A percentile compares a stretch with the other conserved stretches of the same genome.
Conservation (phyloP, 23 red algal genomes). For the Cyanidioschyzon merolae region DNA sequence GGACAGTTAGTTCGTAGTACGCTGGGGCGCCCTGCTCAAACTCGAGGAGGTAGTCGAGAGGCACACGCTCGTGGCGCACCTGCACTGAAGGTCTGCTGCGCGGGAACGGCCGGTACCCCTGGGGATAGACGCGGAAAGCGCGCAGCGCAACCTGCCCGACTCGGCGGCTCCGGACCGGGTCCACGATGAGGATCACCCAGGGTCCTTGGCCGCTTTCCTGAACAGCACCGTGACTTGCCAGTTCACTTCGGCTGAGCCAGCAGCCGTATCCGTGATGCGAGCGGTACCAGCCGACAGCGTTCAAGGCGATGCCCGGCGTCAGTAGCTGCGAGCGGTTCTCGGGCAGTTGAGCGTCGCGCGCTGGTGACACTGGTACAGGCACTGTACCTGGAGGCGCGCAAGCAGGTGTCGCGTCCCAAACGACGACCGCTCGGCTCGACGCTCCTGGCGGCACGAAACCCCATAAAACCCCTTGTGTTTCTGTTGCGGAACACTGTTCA, state of each 20-base stretch:
- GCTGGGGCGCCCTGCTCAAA: conserved; percentile 66
- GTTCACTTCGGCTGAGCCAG: conserved; percentile 93
- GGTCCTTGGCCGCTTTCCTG: conserved; percentile 74
- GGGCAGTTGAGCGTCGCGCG: conserved; percentile 45
- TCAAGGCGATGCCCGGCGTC: conserved; percentile 35
- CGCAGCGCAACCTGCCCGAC: conserved; percentile 83
- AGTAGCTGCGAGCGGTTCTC: conserved; percentile 42
- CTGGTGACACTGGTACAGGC: conserved; percentile 56
- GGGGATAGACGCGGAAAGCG: conserved; percentile 85
- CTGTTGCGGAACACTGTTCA: conserved; percentile 38
- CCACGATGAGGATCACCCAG: conserved; percentile 81
- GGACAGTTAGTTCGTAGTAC: conserved; percentile 81
- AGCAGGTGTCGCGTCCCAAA: conserved; percentile 69
- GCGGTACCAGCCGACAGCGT: conserved; percentile 92
- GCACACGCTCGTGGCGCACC: conserved; percentile 47
- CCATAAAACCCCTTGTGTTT: conserved; percentile 57
- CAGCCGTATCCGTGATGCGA: conserved; percentile 95
- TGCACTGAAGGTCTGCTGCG: not conserved
- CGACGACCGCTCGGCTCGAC: conserved; percentile 48
- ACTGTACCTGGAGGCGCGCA: conserved; percentile 70
- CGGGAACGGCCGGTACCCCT: conserved; percentile 44
- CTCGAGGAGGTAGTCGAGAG: conserved; percentile 80
- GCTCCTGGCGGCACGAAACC: conserved; percentile 75
- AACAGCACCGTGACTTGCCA: conserved; percentile 49
- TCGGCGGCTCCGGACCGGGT: conserved; percentile 64